Base-by-base conservation (phyloP, 495 filamentous ascomycete species). In the Neohortaea acidophila region DNA sequence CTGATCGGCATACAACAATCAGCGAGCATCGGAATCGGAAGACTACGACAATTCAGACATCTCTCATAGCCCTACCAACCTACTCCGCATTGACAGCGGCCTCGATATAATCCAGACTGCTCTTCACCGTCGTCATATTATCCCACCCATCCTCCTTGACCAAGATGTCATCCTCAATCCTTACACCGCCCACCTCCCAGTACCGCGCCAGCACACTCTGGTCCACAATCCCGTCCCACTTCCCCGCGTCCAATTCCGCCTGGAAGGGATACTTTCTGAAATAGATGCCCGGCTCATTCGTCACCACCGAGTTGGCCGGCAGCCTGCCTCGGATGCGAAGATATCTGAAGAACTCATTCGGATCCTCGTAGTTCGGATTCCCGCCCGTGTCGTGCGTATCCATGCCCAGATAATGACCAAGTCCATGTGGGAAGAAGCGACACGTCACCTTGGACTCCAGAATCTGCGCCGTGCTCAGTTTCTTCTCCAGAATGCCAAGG, bases 361-460 rank as follows among this genome's bases (percentile, higher is more conserved):
- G 60, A 51, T 96, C 91, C 27, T 63, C 63, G 47, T 93, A 92
- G 55, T 94, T 81, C 2, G 84, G 69, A 54, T 89, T 73, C 14
- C 84, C 86, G 41, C 85, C 86, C 1, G 77, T 81, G 53, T 94
- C 86, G 60, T 94, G 86, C 5, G 84, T 92, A 58, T 94, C 86
- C 79, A 94, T 81, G 34, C 86, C 86, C 7, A 94, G 65, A 49
- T 91, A 87, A 55, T 94, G 84, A 0, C 86, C 86, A 3, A 94
- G 65, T 4, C 86, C 86, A 53, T 94, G 86, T 3, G 86, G 86
- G 54, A 93, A 80, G 64, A 94, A 94, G 4, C 85, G 84, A 2
- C 79, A 75, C 45, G 79, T 86, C 26, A 81, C 77, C 29, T 84
- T 63, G 33, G 66, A 68, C 23, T 72, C 69, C 47, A 92, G 66